phyloP scores from a whole-genome alignment of 2,329 filamentous ascomycete species.

The Aspergillus awamori region DNA sequence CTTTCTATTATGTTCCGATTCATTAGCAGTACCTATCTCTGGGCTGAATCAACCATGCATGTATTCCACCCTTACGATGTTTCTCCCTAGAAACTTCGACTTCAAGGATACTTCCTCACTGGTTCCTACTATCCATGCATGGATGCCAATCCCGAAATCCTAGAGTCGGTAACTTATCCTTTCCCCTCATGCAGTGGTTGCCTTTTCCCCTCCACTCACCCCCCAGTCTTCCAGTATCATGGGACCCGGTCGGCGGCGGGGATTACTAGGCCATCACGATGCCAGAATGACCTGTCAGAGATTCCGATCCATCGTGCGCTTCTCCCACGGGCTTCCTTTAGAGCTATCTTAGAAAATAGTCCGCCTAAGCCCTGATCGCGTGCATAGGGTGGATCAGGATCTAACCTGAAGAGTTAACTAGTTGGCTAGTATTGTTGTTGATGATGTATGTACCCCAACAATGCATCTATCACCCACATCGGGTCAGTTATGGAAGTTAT shows the following conservation, averaged over 20 bases:
- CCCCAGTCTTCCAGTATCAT: not conserved
- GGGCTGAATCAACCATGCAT: too few relatives aligned
- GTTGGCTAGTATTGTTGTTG: too few relatives aligned
- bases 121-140: not conserved
- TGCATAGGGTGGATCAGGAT: not conserved
- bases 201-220: not conserved
- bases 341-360: not conserved
- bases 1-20: too few relatives aligned
- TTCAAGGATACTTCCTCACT: too few relatives aligned
- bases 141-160: not conserved
- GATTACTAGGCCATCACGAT: not conserved
- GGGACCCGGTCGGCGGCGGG: not conserved
- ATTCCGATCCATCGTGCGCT: not conserved
- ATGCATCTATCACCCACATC: not conserved
- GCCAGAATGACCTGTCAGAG: slow-evolving; percentile 3
- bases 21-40: too few relatives aligned
- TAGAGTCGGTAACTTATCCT: not conserved
- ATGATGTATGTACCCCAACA: not conserved
- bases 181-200: not conserved
- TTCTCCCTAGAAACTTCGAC: too few relatives aligned
- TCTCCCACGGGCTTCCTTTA: not conserved
- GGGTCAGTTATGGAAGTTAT: not conserved
- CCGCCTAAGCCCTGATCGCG: not conserved
- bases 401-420: not conserved
- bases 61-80: too few relatives aligned